These are phyloP conservation scores for Metrosideros polymorpha DNA, from an alignment of 441 rosid species.

Conservation along the genomic window DNA sequence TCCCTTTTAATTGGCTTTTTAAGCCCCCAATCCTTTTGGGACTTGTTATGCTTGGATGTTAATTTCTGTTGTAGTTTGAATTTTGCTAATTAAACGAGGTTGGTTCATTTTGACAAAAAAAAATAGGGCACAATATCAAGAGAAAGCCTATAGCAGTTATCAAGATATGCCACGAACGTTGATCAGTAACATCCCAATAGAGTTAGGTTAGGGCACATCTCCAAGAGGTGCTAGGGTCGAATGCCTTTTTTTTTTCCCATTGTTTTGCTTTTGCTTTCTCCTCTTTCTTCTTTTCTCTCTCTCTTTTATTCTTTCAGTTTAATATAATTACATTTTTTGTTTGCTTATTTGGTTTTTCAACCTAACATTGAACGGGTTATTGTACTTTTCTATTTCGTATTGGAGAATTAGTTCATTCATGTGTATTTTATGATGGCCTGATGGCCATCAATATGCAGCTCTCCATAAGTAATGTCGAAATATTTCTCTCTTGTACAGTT, in stretches of 20 bases:
- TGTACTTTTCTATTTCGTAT: background rate
- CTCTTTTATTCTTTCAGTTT: background rate
- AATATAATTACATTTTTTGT: background rate
- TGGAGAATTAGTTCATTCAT: background rate
- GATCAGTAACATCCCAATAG: background rate
- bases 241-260: background rate
- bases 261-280: background rate
- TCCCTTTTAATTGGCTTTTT: no score
- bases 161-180: background rate
- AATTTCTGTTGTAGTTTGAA: no score
- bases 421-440: background rate
- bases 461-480: background rate
- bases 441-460: background rate
- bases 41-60: no score
- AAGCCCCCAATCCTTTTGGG: no score
- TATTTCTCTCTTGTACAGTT: background rate
- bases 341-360: background rate
- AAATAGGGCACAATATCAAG: background rate
- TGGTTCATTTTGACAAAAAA: no score
- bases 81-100: no score
- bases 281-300: background rate
- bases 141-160: fast-evolving
- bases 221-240: background rate
- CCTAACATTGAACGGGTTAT: background rate
- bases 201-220: fast-evolving